phyloP scores from a whole-genome alignment of 2,329 filamentous ascomycete species.

The Ascochyta rabiei region DNA sequence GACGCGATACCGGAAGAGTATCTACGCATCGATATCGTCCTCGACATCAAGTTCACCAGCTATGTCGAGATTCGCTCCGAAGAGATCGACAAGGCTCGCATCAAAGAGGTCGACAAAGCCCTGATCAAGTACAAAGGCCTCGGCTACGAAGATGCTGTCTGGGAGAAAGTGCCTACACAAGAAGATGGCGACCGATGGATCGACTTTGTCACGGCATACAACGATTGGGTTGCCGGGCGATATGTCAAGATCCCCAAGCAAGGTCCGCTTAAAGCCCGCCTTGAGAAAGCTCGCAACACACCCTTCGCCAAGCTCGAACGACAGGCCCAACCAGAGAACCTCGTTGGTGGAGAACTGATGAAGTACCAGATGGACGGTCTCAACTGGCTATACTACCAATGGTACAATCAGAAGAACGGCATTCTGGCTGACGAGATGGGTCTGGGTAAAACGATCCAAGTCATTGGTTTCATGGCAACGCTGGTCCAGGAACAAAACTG shows the following conservation, averaged over 20 bases:
- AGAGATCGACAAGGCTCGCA: constrained; percentile 72
- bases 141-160: constrained; percentile 86
- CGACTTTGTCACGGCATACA: constrained; percentile 82
- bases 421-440: constrained; percentile 99
- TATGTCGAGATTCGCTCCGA: constrained; percentile 64
- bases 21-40: constrained; percentile 84
- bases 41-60: constrained; percentile 74
- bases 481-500: constrained; percentile 68
- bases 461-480: constrained; percentile 80
- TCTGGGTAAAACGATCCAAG: constrained; percentile 94
- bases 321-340: constrained; percentile 71
- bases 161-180: constrained; percentile 77
- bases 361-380: constrained; percentile 90
- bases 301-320: constrained; percentile 73
- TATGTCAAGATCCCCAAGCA: constrained; percentile 68
- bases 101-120: constrained; percentile 74
- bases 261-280: constrained; percentile 66
- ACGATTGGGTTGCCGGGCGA: constrained; percentile 81
- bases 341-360: constrained; percentile 85
- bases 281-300: constrained; percentile 69
- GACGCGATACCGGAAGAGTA: constrained; percentile 90
- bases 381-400: constrained; percentile 95
- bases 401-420: constrained; percentile 79
- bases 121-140: constrained; percentile 93
- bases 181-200: constrained; percentile 73